phyloP scores from a whole-genome alignment of 2,329 filamentous ascomycete species.

The Beauveria rudraprayagi region DNA sequence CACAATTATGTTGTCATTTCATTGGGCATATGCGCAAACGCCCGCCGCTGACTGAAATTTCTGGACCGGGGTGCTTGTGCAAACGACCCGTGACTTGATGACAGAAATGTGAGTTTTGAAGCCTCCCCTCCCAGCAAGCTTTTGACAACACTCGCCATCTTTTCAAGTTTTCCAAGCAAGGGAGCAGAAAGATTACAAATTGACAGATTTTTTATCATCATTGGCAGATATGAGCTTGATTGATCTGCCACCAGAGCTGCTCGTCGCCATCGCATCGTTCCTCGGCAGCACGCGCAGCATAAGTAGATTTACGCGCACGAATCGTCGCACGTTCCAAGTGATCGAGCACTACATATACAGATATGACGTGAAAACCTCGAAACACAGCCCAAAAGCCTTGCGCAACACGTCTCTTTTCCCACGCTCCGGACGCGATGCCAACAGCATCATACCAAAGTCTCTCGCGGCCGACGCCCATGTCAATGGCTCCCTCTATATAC shows the following conservation, averaged over 20 bases:
- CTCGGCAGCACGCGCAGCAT: neutral
- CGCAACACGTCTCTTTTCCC: neutral
- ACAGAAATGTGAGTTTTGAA: too few relatives aligned
- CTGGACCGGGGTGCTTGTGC: too few relatives aligned
- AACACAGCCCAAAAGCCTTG: neutral
- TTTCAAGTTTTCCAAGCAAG: too few relatives aligned
- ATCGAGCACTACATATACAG: neutral
- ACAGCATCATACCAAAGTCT: neutral
- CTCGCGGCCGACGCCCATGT: neutral
- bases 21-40: too few relatives aligned
- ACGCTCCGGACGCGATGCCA: too few relatives aligned
- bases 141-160: too few relatives aligned
- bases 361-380: neutral
- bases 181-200: too few relatives aligned
- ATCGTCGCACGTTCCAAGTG: neutral
- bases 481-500: neutral
- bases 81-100: too few relatives aligned
- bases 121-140: too few relatives aligned
- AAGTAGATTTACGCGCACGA: neutral
- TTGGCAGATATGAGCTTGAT: neutral
- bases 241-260: neutral
- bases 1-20: too few relatives aligned
- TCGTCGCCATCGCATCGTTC: neutral
- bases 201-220: neutral
- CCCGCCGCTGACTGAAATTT: too few relatives aligned